These are phyloP conservation scores for Cercospora zeina DNA, from an alignment of 2,329 filamentous ascomycete species.

Conservation along the genomic window DNA sequence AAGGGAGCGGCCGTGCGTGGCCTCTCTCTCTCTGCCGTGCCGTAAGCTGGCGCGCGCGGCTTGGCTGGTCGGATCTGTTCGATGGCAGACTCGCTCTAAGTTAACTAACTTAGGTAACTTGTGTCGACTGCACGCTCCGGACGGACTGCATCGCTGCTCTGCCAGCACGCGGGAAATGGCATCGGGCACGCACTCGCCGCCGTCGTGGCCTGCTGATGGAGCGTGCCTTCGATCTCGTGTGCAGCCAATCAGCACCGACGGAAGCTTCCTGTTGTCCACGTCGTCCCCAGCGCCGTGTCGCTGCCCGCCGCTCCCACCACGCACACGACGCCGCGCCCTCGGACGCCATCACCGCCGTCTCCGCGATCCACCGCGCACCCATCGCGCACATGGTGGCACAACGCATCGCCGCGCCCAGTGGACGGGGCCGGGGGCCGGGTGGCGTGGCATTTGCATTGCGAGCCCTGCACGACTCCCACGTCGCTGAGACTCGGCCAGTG, in stretches of 20 bases:
- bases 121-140: constrained; percentile 7
- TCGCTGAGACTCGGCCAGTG: constrained; percentile 3
- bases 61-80: constrained; percentile 2
- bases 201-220: constrained; percentile 1
- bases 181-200: background rate
- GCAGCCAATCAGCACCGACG: constrained; percentile 1
- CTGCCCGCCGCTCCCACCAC: background rate
- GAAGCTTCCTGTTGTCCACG: constrained; percentile 1
- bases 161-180: too few relatives aligned
- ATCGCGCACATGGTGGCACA: background rate
- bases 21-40: background rate
- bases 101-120: too few relatives aligned
- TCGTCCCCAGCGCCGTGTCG: constrained; percentile 9
- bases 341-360: background rate
- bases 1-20: background rate
- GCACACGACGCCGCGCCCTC: background rate
- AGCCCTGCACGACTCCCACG: background rate
- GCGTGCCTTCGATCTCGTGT: constrained; percentile 2
- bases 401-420: background rate
- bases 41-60: constrained; percentile 1
- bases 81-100: background rate
- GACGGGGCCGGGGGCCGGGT: background rate
- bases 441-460: background rate
- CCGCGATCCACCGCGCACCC: background rate
- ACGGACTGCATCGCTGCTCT: too few relatives aligned